phyloP scores from a whole-genome alignment of 495 filamentous ascomycete genomes.

The Penicillium samsonianum region DNA sequence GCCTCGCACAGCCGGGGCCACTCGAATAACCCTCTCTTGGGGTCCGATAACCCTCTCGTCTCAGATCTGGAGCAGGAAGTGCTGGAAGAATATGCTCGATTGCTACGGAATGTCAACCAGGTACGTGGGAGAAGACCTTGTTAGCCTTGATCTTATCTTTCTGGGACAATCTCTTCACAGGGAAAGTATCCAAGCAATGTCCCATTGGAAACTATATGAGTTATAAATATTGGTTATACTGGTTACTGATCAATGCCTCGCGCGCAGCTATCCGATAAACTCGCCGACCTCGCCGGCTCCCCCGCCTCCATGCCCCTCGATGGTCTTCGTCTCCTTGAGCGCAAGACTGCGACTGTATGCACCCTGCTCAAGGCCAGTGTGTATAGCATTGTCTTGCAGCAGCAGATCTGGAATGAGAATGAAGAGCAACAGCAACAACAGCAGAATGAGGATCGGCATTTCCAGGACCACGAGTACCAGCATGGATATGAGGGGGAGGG shows the following conservation, averaged over 20 bases:
- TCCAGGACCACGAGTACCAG: slow-evolving; percentile 34
- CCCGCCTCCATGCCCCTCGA: slow-evolving; percentile 54
- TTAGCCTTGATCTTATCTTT: slow-evolving; percentile 1
- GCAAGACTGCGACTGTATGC: slow-evolving; percentile 91
- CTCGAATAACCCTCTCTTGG: slow-evolving; percentile 44
- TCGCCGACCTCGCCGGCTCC: slow-evolving; percentile 37
- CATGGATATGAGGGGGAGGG: slow-evolving; percentile 34
- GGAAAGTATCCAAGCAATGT: background rate
- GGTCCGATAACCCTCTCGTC: slow-evolving; percentile 40
- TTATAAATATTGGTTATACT: background rate
- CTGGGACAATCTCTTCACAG: background rate
- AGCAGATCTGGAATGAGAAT: slow-evolving; percentile 77
- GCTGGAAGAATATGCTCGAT: slow-evolving; percentile 84
- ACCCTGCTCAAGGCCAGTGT: slow-evolving; percentile 96
- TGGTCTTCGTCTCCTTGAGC: slow-evolving; percentile 80
- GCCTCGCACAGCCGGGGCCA: slow-evolving; percentile 17
- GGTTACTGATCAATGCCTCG: slow-evolving; percentile 1
- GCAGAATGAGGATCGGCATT: slow-evolving; percentile 29
- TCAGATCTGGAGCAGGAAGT: slow-evolving; percentile 90
- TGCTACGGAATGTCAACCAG: slow-evolving; percentile 89
- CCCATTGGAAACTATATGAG: background rate
- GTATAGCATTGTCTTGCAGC: slow-evolving; percentile 96
- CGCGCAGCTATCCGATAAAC: slow-evolving; percentile 40
- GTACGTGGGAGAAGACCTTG: slow-evolving; percentile 44
- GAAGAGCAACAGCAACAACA: slow-evolving; percentile 42